Evolutionary conservation across 2,329 filamentous ascomycete species (phyloP).

Genomic region (Scedosporium aurantiacum): DNA sequence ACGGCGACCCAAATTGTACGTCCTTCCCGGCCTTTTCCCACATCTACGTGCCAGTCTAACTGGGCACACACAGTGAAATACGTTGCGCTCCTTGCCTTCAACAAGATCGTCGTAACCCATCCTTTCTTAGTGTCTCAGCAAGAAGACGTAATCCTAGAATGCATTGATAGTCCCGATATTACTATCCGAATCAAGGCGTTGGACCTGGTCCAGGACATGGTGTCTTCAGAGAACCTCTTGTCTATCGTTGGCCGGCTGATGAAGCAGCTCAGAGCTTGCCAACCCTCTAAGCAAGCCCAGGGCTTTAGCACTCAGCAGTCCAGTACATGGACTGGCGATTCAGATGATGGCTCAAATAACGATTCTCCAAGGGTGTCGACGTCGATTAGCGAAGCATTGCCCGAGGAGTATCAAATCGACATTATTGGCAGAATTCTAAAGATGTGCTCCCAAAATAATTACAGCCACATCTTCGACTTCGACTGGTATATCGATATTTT

Average conservation of each 20-base stretch:
- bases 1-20: slow-evolving; percentile 87
- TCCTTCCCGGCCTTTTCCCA: slow-evolving; percentile 10
- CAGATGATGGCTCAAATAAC: slow-evolving; percentile 16
- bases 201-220: slow-evolving; percentile 88
- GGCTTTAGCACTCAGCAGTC: neutral
- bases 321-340: slow-evolving; percentile 2
- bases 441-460: slow-evolving; percentile 86
- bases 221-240: slow-evolving; percentile 74
- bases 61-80: slow-evolving; percentile 64
- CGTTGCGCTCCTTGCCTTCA: slow-evolving; percentile 87
- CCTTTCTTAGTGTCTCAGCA: slow-evolving; percentile 81
- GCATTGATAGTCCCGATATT: slow-evolving; percentile 90
- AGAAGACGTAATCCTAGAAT: slow-evolving; percentile 92
- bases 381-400: slow-evolving; percentile 10
- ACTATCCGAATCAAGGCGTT: slow-evolving; percentile 89
- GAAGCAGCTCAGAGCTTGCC: slow-evolving; percentile 65
- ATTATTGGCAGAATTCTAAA: slow-evolving; percentile 74
- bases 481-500: slow-evolving; percentile 95
- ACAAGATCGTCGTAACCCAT: slow-evolving; percentile 84
- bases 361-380: slow-evolving; percentile 31
- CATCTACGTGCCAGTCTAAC: slow-evolving; percentile 10
- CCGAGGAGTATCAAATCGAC: slow-evolving; percentile 74
- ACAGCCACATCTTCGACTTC: slow-evolving; percentile 77
- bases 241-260: slow-evolving; percentile 78
- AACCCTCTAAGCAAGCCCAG: slow-evolving; percentile 2